A percentile compares a stretch with the other conserved stretches of the same genome.
Conservation (phyloP, 2,329 filamentous ascomycete species). For the Paecilomyces formosus region DNA sequence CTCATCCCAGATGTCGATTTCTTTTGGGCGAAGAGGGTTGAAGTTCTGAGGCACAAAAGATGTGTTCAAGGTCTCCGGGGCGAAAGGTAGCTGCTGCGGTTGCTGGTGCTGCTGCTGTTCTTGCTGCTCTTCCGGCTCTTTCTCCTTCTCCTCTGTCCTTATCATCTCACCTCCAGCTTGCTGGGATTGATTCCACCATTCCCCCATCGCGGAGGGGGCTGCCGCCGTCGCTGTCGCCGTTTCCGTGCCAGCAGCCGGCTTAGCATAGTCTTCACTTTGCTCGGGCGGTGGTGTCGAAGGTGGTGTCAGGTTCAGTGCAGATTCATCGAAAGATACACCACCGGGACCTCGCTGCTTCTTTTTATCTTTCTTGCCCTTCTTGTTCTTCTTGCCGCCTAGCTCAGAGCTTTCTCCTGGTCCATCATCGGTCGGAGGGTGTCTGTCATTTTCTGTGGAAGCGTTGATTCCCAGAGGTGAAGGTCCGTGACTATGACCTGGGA, state of each 20-base stretch:
- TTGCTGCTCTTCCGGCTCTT: constrained; percentile 2
- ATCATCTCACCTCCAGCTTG: not conserved
- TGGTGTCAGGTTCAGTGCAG: constrained; percentile 24
- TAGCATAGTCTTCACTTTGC: constrained; percentile 8
- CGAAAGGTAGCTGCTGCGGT: constrained; percentile 1
- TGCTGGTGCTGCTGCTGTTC: constrained; percentile 1
- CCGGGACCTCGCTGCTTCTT: constrained; percentile 18
- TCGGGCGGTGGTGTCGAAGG: constrained; percentile 30
- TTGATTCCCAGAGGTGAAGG: not conserved
- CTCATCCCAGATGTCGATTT: constrained; percentile 31
- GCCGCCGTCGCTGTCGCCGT: not conserved
- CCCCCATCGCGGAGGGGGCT: constrained; percentile 3
- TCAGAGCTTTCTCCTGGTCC: constrained; percentile 2
- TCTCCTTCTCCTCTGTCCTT: not conserved
- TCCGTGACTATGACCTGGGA: not conserved
- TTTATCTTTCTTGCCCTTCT: constrained; percentile 18
- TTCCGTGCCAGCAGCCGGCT: not conserved
- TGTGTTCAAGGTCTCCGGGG: constrained; percentile 21
- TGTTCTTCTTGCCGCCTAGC: constrained; percentile 2
- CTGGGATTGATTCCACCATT: constrained; percentile 8
- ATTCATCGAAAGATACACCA: constrained; percentile 14
- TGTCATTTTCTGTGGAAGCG: not conserved
- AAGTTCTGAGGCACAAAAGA: constrained; percentile 29
- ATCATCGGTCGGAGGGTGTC: constrained; percentile 1
- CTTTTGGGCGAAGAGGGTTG: constrained; percentile 18